Conservation (phyloP, 2,329 filamentous ascomycete genomes). For the Diaporthe helianthi region DNA sequence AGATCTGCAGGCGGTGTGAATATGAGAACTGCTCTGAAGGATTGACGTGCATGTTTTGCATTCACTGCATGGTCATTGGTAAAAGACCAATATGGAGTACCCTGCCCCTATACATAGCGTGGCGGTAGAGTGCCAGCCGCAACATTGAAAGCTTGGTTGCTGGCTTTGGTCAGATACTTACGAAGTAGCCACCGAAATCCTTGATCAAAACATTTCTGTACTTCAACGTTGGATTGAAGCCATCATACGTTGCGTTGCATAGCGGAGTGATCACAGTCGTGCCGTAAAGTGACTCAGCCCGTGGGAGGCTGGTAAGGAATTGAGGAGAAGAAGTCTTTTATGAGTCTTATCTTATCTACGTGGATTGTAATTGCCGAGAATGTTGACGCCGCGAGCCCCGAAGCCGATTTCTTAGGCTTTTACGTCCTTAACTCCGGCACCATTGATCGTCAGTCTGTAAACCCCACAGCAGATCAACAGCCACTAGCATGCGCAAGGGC, state of each 20-base stretch:
- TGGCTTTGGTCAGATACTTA: neutral
- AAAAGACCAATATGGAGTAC: too few species aligned
- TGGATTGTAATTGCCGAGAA: neutral
- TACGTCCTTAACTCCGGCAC: conserved; percentile 16
- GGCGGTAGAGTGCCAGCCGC: neutral
- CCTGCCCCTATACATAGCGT: neutral
- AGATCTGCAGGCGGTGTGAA: neutral
- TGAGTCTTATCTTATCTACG: conserved; percentile 19
- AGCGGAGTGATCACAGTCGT: neutral
- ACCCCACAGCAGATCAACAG: neutral
- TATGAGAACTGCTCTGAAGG: too few species aligned
- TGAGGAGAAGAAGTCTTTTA: neutral
- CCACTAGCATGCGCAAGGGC: neutral
- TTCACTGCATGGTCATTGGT: too few species aligned
- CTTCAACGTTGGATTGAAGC: neutral
- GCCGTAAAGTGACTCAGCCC: neutral
- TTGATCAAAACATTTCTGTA: too few species aligned
- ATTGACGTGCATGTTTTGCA: too few species aligned
- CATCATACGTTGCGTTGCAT: neutral
- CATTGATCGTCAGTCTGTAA: neutral
- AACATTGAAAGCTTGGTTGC: too few species aligned
- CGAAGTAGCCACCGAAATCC: too few species aligned
- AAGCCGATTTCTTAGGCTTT: conserved; percentile 1
- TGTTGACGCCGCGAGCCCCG: neutral
- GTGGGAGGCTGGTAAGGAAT: neutral